Evolutionary conservation across 495 filamentous ascomycete genomes (phyloP).

Genomic region (Penicillium longicatenatum): DNA sequence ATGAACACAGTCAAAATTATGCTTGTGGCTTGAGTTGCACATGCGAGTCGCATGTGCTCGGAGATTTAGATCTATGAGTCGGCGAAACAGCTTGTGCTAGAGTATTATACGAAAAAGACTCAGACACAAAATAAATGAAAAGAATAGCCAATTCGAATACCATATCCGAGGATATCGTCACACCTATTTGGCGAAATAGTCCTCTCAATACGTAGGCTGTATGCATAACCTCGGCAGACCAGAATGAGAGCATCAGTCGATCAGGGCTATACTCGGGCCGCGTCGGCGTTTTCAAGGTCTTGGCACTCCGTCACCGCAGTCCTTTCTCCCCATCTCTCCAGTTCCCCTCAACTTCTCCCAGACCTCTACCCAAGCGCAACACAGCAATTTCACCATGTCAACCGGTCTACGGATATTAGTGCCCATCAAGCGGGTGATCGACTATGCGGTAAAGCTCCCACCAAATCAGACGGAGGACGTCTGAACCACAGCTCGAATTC

Average conservation of each 20-base stretch:
- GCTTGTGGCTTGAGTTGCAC: not conserved
- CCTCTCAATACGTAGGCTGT: not conserved
- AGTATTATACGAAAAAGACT: not conserved
- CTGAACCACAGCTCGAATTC: conserved; percentile 4
- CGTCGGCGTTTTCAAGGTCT: conserved; percentile 37
- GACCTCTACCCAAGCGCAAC: conserved; percentile 7
- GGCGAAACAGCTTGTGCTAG: not conserved
- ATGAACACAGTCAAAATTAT: not conserved
- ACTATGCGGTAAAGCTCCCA: conserved; percentile 81
- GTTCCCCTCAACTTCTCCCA: conserved; percentile 16
- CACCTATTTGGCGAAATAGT: not conserved
- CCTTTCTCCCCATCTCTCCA: conserved; percentile 19
- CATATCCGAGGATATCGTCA: not conserved
- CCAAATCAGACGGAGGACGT: conserved; percentile 11
- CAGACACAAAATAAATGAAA: not conserved
- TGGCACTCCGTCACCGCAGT: conserved; percentile 38
- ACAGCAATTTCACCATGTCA: conserved; percentile 61
- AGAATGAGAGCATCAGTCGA: conserved; percentile 18
- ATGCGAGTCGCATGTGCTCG: not conserved
- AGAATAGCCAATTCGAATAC: not conserved
- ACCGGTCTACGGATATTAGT: conserved; percentile 84
- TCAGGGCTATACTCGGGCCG: conserved; percentile 40
- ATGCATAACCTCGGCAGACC: conserved; percentile 40
- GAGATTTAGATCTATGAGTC: conserved; percentile 22
- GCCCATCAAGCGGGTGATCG: conserved; percentile 96